Evolutionary conservation across 805 yeast genomes (phyloP).

Genomic region (Ogataea trehalophila): DNA sequence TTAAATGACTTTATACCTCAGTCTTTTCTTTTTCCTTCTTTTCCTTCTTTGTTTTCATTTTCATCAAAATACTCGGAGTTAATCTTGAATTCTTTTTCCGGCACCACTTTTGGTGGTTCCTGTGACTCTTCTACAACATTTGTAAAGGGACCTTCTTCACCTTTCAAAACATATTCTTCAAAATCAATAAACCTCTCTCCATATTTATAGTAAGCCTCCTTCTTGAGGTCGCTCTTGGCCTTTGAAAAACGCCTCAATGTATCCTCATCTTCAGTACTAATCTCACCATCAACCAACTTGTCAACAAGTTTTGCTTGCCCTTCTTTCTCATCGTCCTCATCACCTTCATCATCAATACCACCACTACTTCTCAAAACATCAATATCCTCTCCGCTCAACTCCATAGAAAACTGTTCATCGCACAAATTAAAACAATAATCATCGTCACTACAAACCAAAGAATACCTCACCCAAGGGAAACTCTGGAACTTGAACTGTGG

Average conservation of each 20-base stretch:
- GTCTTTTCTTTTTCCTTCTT: no score
- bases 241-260: background rate
- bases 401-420: conserved; percentile 19
- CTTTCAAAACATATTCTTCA: conserved; percentile 26
- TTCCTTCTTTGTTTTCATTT: no score
- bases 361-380: background rate
- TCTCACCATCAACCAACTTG: background rate
- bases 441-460: conserved; percentile 32
- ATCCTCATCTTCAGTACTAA: background rate
- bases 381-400: conserved; percentile 3
- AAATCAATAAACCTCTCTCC: conserved; percentile 14
- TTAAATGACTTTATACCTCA: no score
- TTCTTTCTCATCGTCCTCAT: background rate
- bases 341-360: conserved; percentile 1
- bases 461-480: conserved; percentile 76
- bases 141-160: conserved; percentile 2
- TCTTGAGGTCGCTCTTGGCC: background rate
- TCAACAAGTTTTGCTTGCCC: background rate
- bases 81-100: no score
- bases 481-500: conserved; percentile 50
- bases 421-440: conserved; percentile 27
- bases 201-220: conserved; percentile 3
- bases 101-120: no score
- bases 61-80: no score
- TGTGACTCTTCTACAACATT: background rate